These are phyloP conservation scores for Bidens hawaiensis DNA, from an alignment of 140 eudicot genomes.

Conservation along the genomic window DNA sequence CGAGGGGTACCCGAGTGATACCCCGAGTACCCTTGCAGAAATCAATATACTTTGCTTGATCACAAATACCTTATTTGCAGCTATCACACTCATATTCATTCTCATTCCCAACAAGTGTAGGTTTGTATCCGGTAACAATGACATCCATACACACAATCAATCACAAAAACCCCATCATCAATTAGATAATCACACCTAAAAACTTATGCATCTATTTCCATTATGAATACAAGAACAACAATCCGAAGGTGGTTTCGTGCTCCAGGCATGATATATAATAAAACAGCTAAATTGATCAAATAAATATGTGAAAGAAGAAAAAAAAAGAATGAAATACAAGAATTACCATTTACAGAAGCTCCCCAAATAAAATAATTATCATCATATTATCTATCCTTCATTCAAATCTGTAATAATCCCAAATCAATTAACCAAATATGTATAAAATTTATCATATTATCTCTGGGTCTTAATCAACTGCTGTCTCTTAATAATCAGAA, in stretches of 20 bases:
- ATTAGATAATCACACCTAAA: no score
- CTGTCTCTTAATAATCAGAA: conserved; percentile 25
- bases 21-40: no score
- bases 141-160: no score
- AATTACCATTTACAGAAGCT: conserved; percentile 28
- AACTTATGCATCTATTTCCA: background rate
- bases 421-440: conserved; percentile 5
- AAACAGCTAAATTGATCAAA: background rate
- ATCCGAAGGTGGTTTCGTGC: background rate
- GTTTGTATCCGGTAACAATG: background rate
- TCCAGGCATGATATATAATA: background rate
- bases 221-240: background rate
- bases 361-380: background rate
- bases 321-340: conserved; percentile 10
- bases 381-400: background rate
- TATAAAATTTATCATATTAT: background rate
- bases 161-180: no score
- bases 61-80: background rate
- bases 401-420: conserved; percentile 2
- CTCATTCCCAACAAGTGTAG: background rate
- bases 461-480: conserved; percentile 22
- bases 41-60: conserved; percentile 1
- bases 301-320: conserved; percentile 14
- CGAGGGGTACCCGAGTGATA: no score
- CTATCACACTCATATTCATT: background rate